phyloP scores from a whole-genome alignment of 495 filamentous ascomycete species.

The Apodospora peruviana region DNA sequence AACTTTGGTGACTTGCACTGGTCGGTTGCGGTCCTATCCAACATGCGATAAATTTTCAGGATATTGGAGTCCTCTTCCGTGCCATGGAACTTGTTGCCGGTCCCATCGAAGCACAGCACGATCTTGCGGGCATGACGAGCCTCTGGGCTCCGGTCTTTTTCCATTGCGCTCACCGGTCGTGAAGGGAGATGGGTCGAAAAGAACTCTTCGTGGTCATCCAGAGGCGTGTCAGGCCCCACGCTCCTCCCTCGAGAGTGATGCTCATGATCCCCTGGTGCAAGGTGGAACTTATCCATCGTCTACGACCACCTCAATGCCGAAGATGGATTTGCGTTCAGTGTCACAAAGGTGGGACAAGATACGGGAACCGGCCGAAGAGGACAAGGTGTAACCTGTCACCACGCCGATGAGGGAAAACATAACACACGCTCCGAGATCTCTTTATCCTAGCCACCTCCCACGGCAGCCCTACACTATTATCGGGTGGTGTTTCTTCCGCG shows the following conservation, averaged over 20 bases:
- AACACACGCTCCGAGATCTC: no score
- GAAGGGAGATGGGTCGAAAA: slow-evolving; percentile 23
- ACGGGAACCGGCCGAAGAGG: neutral
- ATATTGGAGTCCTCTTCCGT: slow-evolving; percentile 83
- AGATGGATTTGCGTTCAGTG: neutral
- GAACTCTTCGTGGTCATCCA: slow-evolving; percentile 10
- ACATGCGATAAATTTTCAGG: slow-evolving; percentile 74
- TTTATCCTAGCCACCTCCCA: neutral
- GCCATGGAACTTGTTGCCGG: slow-evolving; percentile 79
- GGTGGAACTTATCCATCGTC: slow-evolving; percentile 22
- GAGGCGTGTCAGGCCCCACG: neutral
- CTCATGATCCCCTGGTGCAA: slow-evolving; percentile 12
- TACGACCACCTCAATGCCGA: neutral
- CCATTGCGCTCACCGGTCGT: slow-evolving; percentile 14
- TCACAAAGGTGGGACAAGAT: neutral
- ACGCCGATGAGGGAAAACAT: neutral
- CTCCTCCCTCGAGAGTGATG: neutral
- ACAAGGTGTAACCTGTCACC: neutral
- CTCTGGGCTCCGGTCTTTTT: neutral
- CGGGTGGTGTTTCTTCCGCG: neutral
- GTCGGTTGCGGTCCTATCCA: slow-evolving; percentile 46
- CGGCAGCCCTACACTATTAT: no score
- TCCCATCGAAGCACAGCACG: slow-evolving; percentile 85
- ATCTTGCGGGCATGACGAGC: slow-evolving; percentile 39
- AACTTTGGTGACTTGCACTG: slow-evolving; percentile 48